Percentiles rank a stretch among this genome's conserved stretches.
Evolutionary conservation across 2,329 filamentous ascomycete genomes (phyloP).

Genomic region (Hirsutella rhossiliensis): DNA sequence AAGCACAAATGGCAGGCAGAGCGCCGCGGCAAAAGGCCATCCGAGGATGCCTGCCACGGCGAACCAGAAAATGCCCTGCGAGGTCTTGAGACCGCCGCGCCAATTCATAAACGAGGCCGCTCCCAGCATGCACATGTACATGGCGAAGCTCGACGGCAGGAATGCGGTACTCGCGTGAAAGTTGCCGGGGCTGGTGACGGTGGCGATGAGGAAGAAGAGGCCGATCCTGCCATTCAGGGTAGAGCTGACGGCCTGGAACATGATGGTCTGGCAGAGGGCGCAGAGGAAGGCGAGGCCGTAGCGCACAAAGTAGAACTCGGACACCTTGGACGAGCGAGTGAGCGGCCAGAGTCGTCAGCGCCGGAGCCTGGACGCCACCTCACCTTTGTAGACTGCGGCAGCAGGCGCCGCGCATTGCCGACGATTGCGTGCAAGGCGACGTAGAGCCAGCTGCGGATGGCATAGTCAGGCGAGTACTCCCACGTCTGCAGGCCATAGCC

Average conservation of each 20-base stretch:
- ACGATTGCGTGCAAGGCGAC: conserved; percentile 65
- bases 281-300: conserved; percentile 63
- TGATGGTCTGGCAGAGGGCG: conserved; percentile 67
- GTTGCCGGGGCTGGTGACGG: conserved; percentile 75
- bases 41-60: conserved; percentile 74
- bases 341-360: not conserved
- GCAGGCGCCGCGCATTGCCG: conserved; percentile 52
- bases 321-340: conserved; percentile 25
- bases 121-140: conserved; percentile 85
- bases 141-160: conserved; percentile 88
- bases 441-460: conserved; percentile 93
- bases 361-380: not conserved
- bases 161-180: conserved; percentile 84
- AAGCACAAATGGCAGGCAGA: conserved; percentile 67
- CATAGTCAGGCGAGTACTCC: conserved; percentile 94
- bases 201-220: conserved; percentile 68
- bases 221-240: conserved; percentile 75
- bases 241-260: conserved; percentile 67
- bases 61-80: conserved; percentile 82
- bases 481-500: conserved; percentile 92
- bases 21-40: conserved; percentile 85
- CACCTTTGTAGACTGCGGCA: conserved; percentile 50
- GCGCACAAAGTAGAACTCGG: conserved; percentile 82
- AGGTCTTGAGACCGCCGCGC: conserved; percentile 66
- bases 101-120: conserved; percentile 86